Conservation (phyloP, 2,329 filamentous ascomycete species). For the Colletotrichum agaves region DNA sequence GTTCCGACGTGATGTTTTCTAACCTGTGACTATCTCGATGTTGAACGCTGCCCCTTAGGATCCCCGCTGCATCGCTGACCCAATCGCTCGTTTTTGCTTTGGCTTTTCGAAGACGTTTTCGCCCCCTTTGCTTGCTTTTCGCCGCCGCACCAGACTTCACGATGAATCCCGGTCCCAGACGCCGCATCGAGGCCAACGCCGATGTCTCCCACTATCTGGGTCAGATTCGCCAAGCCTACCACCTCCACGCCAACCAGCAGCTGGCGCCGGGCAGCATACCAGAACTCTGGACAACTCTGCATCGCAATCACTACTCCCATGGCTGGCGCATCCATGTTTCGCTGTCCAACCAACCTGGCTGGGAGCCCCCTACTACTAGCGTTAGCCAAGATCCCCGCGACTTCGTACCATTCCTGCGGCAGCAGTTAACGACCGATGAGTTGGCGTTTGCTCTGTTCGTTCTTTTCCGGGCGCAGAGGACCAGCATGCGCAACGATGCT, state of each 20-base stretch:
- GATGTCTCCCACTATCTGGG: background rate
- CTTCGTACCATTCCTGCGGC: background rate
- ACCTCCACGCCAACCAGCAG: background rate
- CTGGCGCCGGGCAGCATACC: background rate
- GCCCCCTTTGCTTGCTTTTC: background rate
- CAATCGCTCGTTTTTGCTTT: background rate
- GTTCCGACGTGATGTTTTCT: too few species aligned
- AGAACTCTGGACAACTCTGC: background rate
- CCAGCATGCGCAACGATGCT: background rate
- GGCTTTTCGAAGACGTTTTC: background rate
- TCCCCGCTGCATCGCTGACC: background rate
- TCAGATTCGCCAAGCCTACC: background rate
- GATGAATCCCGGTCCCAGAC: background rate
- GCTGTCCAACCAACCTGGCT: background rate
- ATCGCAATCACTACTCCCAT: background rate
- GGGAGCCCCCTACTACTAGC: background rate
- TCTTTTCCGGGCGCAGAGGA: background rate
- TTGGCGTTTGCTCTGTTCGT: slow-evolving; percentile 2
- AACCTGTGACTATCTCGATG: background rate
- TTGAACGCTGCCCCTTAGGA: background rate
- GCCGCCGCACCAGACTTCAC: background rate
- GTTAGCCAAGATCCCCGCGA: background rate
- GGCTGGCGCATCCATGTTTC: slow-evolving; percentile 1
- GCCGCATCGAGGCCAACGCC: background rate
- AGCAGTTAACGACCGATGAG: background rate